phyloP scores from a whole-genome alignment of 2,329 filamentous ascomycete genomes.

The Trichoderma breve region DNA sequence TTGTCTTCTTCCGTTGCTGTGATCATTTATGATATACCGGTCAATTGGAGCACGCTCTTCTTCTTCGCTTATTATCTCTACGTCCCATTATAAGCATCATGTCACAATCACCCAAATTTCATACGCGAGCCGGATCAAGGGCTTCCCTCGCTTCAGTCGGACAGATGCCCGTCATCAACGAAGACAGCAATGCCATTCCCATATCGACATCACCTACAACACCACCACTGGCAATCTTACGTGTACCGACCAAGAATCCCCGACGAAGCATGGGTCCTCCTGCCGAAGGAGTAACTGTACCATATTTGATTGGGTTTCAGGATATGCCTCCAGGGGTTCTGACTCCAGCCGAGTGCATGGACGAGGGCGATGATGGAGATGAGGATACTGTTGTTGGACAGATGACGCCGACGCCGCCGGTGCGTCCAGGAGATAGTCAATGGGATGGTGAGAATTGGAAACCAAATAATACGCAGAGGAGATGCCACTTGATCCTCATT shows the following conservation, averaged over 20 bases:
- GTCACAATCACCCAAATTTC: slow-evolving; percentile 7
- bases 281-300: neutral
- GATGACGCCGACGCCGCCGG: slow-evolving; percentile 13
- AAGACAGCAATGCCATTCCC: slow-evolving; percentile 29
- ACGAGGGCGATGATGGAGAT: slow-evolving; percentile 18
- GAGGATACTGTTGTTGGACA: slow-evolving; percentile 15
- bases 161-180: slow-evolving; percentile 39
- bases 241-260: slow-evolving; percentile 32
- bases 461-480: slow-evolving; percentile 26
- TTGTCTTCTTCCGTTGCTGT: neutral
- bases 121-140: slow-evolving; percentile 21
- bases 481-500: slow-evolving; percentile 35
- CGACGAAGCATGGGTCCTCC: slow-evolving; percentile 25
- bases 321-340: neutral
- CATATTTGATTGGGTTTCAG: slow-evolving; percentile 19
- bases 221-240: slow-evolving; percentile 29
- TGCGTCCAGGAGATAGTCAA: slow-evolving; percentile 16
- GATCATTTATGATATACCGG: neutral
- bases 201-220: neutral
- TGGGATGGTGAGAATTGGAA: slow-evolving; percentile 18
- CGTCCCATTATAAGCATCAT: neutral
- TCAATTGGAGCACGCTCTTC: neutral
- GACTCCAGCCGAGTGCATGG: neutral
- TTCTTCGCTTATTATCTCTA: neutral
- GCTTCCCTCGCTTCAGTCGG: slow-evolving; percentile 30